A percentile compares a stretch with the other conserved stretches of the same genome.
Evolutionary conservation across 257 asterid species (phyloP).

Genomic region (Solanum chiquidenum): DNA sequence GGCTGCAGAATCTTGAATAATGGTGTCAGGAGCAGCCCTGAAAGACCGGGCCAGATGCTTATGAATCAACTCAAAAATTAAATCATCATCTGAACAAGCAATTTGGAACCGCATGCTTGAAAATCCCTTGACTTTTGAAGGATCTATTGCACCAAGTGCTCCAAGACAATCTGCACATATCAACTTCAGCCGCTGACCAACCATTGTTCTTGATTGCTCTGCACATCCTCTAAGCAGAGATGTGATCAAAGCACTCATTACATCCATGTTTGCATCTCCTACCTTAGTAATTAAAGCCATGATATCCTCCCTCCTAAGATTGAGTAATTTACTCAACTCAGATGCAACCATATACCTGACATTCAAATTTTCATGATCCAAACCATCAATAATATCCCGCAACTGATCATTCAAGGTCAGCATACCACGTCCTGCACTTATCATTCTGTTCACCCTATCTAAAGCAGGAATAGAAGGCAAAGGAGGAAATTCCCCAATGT

Average conservation of each 20-base stretch:
- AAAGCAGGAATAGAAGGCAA: conserved; percentile 80
- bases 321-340: conserved; percentile 74
- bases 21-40: conserved; percentile 90
- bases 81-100: conserved; percentile 97
- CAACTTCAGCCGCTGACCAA: conserved; percentile 86
- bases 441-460: conserved; percentile 68
- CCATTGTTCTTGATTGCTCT: conserved; percentile 85
- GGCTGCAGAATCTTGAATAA: conserved; percentile 88
- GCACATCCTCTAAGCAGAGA: conserved; percentile 95
- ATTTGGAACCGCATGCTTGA: conserved; percentile 71
- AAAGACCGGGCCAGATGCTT: conserved; percentile 96
- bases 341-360: conserved; percentile 97
- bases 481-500: conserved; percentile 82
- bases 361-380: conserved; percentile 86
- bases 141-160: conserved; percentile 95
- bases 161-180: conserved; percentile 95
- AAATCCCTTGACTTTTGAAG: conserved; percentile 77
- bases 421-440: conserved; percentile 73
- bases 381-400: conserved; percentile 69
- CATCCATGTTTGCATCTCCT: conserved; percentile 66
- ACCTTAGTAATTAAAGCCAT: conserved; percentile 57
- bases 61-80: conserved; percentile 83
- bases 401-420: conserved; percentile 77
- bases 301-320: conserved; percentile 59
- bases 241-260: conserved; percentile 68